Conservation (phyloP, 345 rosid genomes). For the Euphorbia peplus region DNA sequence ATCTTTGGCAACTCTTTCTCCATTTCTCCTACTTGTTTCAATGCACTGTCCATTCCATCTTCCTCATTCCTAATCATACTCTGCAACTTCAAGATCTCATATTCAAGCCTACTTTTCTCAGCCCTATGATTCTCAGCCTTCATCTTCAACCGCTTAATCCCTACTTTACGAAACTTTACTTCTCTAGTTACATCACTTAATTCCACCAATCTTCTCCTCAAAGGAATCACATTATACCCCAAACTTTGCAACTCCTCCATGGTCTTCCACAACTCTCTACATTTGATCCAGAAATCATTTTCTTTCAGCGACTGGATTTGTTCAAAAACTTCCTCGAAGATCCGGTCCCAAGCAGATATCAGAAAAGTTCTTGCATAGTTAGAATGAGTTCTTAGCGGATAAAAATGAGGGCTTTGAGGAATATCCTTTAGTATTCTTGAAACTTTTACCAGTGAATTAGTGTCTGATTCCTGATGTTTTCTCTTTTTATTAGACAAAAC, state of each 20-base stretch:
- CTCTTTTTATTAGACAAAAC: neutral
- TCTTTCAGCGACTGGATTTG: conserved; percentile 10
- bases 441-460: conserved; percentile 13
- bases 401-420: conserved; percentile 24
- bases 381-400: conserved; percentile 21
- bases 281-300: conserved; percentile 18
- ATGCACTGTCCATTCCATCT: conserved; percentile 11
- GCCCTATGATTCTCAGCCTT: conserved; percentile 24
- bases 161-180: neutral
- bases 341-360: conserved; percentile 13
- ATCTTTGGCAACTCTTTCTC: conserved; percentile 20
- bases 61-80: conserved; percentile 12
- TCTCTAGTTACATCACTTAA: conserved; percentile 14
- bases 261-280: conserved; percentile 21
- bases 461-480: conserved; percentile 4
- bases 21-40: conserved; percentile 9
- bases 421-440: conserved; percentile 20
- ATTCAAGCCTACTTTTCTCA: conserved; percentile 19
- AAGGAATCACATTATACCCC: conserved; percentile 27
- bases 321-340: conserved; percentile 19
- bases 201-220: conserved; percentile 21
- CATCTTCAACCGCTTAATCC: conserved; percentile 13
- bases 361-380: conserved; percentile 12
- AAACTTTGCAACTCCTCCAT: conserved; percentile 25
- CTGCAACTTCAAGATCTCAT: conserved; percentile 12